These are phyloP conservation scores for Polyplosphaeria fusca DNA, from an alignment of 495 filamentous ascomycete species.

Conservation along the genomic window DNA sequence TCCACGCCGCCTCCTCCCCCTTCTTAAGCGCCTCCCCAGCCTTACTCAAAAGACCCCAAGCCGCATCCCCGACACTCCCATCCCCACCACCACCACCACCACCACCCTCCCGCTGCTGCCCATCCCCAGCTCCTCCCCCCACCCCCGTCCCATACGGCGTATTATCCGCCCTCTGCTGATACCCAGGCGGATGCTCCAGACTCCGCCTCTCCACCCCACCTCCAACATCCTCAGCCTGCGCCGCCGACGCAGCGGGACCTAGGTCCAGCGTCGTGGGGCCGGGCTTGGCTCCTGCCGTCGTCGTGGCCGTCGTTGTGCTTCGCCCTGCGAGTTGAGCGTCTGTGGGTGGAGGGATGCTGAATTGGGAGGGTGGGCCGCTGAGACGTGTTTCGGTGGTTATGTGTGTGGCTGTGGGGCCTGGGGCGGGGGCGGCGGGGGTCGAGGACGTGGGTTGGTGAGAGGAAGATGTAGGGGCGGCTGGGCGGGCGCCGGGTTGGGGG, in stretches of 20 bases:
- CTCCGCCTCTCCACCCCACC: slow-evolving; percentile 11
- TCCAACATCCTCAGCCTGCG: slow-evolving; percentile 10
- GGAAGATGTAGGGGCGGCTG: slow-evolving; percentile 9
- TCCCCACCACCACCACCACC: background rate
- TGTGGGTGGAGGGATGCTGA: slow-evolving; percentile 18
- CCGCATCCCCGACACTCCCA: slow-evolving; percentile 17
- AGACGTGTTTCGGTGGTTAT: slow-evolving; percentile 12
- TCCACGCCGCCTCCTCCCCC: slow-evolving; percentile 28
- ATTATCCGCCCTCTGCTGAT: slow-evolving; percentile 15
- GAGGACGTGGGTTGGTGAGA: background rate
- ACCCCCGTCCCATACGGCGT: slow-evolving; percentile 1
- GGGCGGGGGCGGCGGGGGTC: slow-evolving; percentile 7
- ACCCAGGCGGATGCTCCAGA: slow-evolving; percentile 24
- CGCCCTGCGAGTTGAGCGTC: slow-evolving; percentile 15
- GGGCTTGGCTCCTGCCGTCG: slow-evolving; percentile 5
- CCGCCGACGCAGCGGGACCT: slow-evolving; percentile 14
- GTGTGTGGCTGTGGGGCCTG: slow-evolving; percentile 23
- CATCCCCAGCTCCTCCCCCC: background rate
- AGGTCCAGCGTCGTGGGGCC: slow-evolving; percentile 24
- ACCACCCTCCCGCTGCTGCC: background rate
- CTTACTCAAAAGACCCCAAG: slow-evolving; percentile 22
- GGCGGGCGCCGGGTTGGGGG: slow-evolving; percentile 27
- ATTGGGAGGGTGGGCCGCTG: slow-evolving; percentile 20
- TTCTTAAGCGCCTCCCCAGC: slow-evolving; percentile 29
- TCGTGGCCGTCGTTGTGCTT: slow-evolving; percentile 7